These are phyloP conservation scores for Royoungia palumana DNA, from an alignment of 768 basidiomycete genomes.

Conservation along the genomic window DNA sequence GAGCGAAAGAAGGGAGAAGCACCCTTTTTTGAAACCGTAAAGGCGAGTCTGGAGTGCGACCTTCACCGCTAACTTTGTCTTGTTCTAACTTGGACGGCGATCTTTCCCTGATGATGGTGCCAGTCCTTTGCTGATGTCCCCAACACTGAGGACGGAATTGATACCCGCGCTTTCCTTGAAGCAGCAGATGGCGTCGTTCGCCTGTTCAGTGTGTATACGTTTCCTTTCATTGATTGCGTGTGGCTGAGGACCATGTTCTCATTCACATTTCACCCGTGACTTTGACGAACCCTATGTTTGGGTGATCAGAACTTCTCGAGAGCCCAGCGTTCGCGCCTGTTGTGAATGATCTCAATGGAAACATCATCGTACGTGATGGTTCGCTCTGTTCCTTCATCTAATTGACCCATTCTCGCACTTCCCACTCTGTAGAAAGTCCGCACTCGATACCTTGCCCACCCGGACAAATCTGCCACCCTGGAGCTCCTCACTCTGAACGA, in stretches of 20 bases:
- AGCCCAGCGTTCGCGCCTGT: constrained; percentile 72
- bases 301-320: constrained; percentile 20
- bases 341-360: constrained; percentile 83
- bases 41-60: constrained; percentile 37
- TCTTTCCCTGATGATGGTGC: not conserved
- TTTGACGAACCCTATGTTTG: not conserved
- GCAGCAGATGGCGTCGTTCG: constrained; percentile 86
- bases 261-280: too few species aligned
- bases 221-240: not conserved
- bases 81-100: too few species aligned
- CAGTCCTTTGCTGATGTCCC: constrained; percentile 95
- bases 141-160: constrained; percentile 80
- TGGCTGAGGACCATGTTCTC: too few species aligned
- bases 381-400: not conserved
- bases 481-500: constrained; percentile 84
- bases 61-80: too few species aligned
- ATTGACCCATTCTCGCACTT: not conserved
- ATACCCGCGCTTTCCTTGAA: constrained; percentile 84
- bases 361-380: constrained; percentile 77
- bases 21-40: constrained; percentile 71
- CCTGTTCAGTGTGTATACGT: constrained; percentile 69
- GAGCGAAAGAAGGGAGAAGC: constrained; percentile 51
- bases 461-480: constrained; percentile 67
- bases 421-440: constrained; percentile 74
- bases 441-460: constrained; percentile 66